These are phyloP conservation scores for Salvia splendens DNA, from an alignment of 257 asterid genomes.

Conservation along the genomic window DNA sequence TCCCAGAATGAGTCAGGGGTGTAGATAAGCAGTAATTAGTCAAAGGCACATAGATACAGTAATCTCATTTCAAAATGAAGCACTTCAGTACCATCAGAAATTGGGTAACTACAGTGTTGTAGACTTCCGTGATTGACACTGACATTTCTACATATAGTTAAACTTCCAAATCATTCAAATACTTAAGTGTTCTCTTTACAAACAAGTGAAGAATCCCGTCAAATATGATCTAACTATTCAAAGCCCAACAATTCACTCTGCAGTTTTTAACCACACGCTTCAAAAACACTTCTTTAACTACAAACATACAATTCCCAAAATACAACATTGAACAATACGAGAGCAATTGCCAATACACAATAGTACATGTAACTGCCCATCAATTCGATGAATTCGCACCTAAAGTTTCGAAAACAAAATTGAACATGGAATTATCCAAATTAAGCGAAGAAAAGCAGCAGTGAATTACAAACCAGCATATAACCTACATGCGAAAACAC, in stretches of 20 bases:
- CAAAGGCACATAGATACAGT: background rate
- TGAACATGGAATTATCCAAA: slow-evolving; percentile 31
- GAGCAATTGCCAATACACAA: background rate
- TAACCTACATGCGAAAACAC: slow-evolving; percentile 29
- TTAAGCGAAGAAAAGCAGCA: slow-evolving; percentile 31
- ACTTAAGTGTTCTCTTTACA: background rate
- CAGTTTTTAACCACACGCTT: slow-evolving; percentile 3
- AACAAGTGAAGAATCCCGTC: background rate
- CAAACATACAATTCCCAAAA: background rate
- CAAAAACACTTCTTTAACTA: background rate
- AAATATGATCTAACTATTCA: background rate
- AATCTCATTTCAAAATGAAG: background rate
- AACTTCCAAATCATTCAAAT: background rate
- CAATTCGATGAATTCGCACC: slow-evolving; percentile 20
- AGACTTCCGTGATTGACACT: background rate
- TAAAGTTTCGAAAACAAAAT: slow-evolving; percentile 7
- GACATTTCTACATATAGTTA: background rate
- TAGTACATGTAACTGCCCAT: slow-evolving; percentile 10
- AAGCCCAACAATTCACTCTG: background rate
- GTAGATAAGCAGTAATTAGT: background rate
- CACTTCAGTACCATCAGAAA: background rate
- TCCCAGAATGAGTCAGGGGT: background rate
- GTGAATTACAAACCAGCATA: slow-evolving; percentile 21
- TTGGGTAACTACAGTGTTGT: background rate
- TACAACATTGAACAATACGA: background rate